phyloP scores from a whole-genome alignment of 2,329 filamentous ascomycete species.

The Annulohypoxylon truncatum region DNA sequence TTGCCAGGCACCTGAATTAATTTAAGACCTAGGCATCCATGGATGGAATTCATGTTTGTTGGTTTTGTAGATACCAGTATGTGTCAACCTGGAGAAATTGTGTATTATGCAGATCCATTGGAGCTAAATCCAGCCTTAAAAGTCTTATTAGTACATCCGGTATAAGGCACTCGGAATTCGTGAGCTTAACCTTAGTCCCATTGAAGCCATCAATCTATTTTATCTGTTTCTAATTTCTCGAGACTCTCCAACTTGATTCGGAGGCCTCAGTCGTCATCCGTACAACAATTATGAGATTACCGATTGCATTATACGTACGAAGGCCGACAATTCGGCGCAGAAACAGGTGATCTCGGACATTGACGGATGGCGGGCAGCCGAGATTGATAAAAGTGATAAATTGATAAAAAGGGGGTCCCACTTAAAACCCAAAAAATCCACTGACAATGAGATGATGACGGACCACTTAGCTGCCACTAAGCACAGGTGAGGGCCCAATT shows the following conservation, averaged over 20 bases:
- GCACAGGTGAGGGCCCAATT: slow-evolving; percentile 14
- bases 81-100: neutral
- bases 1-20: neutral
- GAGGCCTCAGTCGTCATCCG: neutral
- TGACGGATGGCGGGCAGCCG: slow-evolving; percentile 21
- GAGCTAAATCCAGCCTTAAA: neutral
- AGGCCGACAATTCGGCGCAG: slow-evolving; percentile 29
- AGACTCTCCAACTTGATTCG: neutral
- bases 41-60: neutral
- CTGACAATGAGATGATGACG: slow-evolving; percentile 39
- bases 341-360: slow-evolving; percentile 44
- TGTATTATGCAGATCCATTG: slow-evolving; percentile 1
- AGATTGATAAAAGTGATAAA: slow-evolving; percentile 42
- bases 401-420: slow-evolving; percentile 29
- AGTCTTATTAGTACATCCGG: slow-evolving; percentile 1
- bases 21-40: neutral
- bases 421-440: slow-evolving; percentile 8
- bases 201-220: neutral
- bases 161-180: slow-evolving; percentile 13
- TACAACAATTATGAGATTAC: slow-evolving; percentile 11
- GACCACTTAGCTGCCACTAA: slow-evolving; percentile 15
- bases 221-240: neutral
- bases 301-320: slow-evolving; percentile 17
- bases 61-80: neutral
- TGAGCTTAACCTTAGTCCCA: slow-evolving; percentile 6